Percentiles rank a stretch among this genome's conserved stretches.
phyloP scores from a whole-genome alignment of 768 basidiomycete species.

The Lentinula aciculospora region DNA sequence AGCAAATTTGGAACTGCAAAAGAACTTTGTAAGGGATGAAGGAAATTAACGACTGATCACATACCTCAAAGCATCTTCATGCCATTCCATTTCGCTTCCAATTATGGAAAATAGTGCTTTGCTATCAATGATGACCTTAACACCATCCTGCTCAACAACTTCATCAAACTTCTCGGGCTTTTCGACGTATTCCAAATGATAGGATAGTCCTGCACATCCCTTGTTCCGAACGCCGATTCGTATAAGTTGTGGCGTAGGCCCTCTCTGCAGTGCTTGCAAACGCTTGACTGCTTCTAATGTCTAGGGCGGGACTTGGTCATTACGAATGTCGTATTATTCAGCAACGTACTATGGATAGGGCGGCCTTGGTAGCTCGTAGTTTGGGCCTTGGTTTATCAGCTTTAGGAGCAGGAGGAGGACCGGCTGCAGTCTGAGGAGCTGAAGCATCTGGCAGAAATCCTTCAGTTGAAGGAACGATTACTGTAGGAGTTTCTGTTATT shows the following conservation, averaged over 20 bases:
- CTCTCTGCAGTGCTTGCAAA: constrained; percentile 65
- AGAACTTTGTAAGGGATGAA: constrained; percentile 7
- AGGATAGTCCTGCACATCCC: constrained; percentile 85
- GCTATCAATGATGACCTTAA: constrained; percentile 89
- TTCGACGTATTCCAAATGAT: constrained; percentile 95
- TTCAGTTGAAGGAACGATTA: constrained; percentile 40
- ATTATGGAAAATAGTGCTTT: constrained; percentile 98
- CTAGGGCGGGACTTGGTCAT: constrained; percentile 31
- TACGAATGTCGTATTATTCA: constrained; percentile 2
- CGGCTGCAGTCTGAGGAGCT: constrained; percentile 67
- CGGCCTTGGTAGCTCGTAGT: constrained; percentile 70
- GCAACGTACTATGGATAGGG: constrained; percentile 60
- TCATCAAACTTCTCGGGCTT: constrained; percentile 90
- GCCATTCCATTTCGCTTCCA: constrained; percentile 99
- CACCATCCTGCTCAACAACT: constrained; percentile 92
- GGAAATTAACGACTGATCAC: constrained; percentile 18
- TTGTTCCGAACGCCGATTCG: constrained; percentile 96
- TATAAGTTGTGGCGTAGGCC: constrained; percentile 86
- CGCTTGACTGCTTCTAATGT: constrained; percentile 74
- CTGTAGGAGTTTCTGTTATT: constrained; percentile 42
- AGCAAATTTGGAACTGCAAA: constrained; percentile 67
- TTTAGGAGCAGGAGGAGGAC: constrained; percentile 66
- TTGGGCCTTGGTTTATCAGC: constrained; percentile 53
- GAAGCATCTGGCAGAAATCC: constrained; percentile 52
- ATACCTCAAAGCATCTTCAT: constrained; percentile 84